These are phyloP conservation scores for Pichia sp. DNA, from an alignment of 1,139 yeast genomes.

Conservation along the genomic window DNA sequence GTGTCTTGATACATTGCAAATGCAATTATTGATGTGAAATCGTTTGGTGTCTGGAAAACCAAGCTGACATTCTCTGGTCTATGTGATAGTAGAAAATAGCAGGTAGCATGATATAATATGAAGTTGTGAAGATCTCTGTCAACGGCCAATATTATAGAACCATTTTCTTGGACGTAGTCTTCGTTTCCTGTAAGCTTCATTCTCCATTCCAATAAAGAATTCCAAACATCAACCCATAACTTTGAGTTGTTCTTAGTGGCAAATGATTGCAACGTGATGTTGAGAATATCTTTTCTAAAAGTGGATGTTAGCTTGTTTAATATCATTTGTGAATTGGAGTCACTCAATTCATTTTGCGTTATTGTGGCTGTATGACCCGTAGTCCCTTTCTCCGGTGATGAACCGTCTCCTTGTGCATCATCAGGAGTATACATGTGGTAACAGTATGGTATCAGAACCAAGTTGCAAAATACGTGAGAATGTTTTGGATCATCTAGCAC, in stretches of 20 bases:
- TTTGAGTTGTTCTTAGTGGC: slow-evolving; percentile 3
- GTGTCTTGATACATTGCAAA: slow-evolving; percentile 8
- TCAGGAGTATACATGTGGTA: slow-evolving; percentile 1
- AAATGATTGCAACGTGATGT: slow-evolving; percentile 6
- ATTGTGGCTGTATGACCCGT: not conserved
- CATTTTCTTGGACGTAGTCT: slow-evolving; percentile 8
- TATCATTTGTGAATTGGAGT: not conserved
- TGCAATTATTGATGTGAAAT: slow-evolving; percentile 9
- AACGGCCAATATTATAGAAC: slow-evolving; percentile 9
- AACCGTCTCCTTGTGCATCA: not conserved
- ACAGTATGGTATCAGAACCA: slow-evolving; percentile 8
- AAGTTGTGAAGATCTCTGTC: slow-evolving; percentile 9
- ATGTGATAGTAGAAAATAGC: slow-evolving; percentile 6
- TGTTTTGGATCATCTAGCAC: slow-evolving; percentile 5
- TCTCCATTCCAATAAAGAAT: slow-evolving; percentile 9
- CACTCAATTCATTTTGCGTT: not conserved
- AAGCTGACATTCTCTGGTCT: slow-evolving; percentile 7
- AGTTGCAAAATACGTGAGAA: slow-evolving; percentile 1
- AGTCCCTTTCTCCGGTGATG: not conserved
- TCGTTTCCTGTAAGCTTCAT: slow-evolving; percentile 4
- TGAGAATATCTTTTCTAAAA: slow-evolving; percentile 2
- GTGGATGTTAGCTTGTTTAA: slow-evolving; percentile 2
- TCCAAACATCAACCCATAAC: slow-evolving; percentile 13
- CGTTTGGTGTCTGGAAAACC: slow-evolving; percentile 9
- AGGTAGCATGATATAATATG: slow-evolving; percentile 8